Conservation (phyloP, 805 yeast genomes). For the Priceomyces medius region DNA sequence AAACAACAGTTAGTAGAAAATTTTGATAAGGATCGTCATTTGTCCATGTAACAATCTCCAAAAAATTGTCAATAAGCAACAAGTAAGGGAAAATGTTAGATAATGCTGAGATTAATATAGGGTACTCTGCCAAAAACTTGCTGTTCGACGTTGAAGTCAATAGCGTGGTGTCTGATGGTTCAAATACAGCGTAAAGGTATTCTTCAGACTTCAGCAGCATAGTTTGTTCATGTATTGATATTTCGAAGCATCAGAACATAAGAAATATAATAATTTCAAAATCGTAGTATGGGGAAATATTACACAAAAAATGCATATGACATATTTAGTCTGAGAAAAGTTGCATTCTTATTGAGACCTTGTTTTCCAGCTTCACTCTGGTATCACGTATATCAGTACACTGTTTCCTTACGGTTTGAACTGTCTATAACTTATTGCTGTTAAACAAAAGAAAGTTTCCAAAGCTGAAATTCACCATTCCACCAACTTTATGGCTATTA, state of each 20-base stretch:
- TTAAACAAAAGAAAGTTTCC: too few relatives aligned
- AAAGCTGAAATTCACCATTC: too few relatives aligned
- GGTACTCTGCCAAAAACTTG: slow-evolving; percentile 41
- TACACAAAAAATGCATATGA: background rate
- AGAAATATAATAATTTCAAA: background rate
- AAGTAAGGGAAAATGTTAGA: slow-evolving; percentile 49
- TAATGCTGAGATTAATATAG: slow-evolving; percentile 46
- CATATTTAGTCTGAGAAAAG: too few relatives aligned
- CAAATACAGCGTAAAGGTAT: slow-evolving; percentile 26
- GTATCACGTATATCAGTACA: too few relatives aligned
- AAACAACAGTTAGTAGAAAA: slow-evolving; percentile 39
- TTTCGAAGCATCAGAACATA: background rate
- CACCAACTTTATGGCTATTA: too few relatives aligned
- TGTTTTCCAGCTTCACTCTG: too few relatives aligned
- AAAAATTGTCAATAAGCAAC: slow-evolving; percentile 40
- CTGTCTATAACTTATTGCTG: too few relatives aligned
- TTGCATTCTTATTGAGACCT: too few relatives aligned
- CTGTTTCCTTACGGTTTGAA: too few relatives aligned
- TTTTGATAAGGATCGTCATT: slow-evolving; percentile 50
- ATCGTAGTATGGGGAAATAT: background rate
- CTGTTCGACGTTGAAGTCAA: slow-evolving; percentile 28
- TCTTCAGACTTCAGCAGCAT: slow-evolving; percentile 8
- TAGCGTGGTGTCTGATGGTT: slow-evolving; percentile 37
- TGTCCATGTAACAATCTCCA: slow-evolving; percentile 56
- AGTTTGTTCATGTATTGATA: background rate